Conservation (phyloP, 768 basidiomycete genomes). For the Terana coerulea region DNA sequence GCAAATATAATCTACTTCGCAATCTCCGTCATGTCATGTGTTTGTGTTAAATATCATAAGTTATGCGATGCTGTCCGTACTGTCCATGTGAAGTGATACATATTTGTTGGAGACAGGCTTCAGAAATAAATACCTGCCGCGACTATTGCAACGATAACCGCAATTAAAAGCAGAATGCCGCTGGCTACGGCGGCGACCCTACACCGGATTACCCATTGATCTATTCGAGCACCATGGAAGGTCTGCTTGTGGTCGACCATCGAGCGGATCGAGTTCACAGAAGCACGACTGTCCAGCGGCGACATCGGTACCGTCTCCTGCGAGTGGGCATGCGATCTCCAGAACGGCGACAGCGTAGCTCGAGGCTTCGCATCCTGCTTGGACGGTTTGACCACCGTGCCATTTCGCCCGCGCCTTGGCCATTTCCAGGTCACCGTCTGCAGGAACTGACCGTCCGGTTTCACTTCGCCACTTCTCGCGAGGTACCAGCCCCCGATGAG, state of each 20-base stretch:
- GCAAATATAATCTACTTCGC: constrained; percentile 1
- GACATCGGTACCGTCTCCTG: constrained; percentile 11
- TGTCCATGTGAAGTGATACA: neutral
- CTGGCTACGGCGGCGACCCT: constrained; percentile 60
- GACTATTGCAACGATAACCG: constrained; percentile 48
- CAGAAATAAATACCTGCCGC: constrained; percentile 15
- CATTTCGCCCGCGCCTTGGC: constrained; percentile 39
- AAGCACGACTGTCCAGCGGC: constrained; percentile 3
- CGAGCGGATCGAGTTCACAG: constrained; percentile 7
- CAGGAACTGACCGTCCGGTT: constrained; percentile 37
- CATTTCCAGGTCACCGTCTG: constrained; percentile 18
- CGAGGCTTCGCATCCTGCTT: constrained; percentile 22
- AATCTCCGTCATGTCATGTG: neutral
- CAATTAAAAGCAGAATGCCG: constrained; percentile 43
- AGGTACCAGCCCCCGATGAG: constrained; percentile 73
- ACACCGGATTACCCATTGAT: constrained; percentile 42
- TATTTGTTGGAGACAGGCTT: neutral
- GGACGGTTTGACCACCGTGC: constrained; percentile 32
- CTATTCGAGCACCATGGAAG: constrained; percentile 17
- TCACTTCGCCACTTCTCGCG: constrained; percentile 35
- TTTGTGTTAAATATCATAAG: neutral
- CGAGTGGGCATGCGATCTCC: neutral
- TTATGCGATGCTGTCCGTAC: neutral
- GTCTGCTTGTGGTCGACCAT: neutral
- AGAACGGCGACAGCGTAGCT: constrained; percentile 33